These are phyloP conservation scores for Falciphora oryzae DNA, from an alignment of 2,329 filamentous ascomycete species.

Conservation along the genomic window DNA sequence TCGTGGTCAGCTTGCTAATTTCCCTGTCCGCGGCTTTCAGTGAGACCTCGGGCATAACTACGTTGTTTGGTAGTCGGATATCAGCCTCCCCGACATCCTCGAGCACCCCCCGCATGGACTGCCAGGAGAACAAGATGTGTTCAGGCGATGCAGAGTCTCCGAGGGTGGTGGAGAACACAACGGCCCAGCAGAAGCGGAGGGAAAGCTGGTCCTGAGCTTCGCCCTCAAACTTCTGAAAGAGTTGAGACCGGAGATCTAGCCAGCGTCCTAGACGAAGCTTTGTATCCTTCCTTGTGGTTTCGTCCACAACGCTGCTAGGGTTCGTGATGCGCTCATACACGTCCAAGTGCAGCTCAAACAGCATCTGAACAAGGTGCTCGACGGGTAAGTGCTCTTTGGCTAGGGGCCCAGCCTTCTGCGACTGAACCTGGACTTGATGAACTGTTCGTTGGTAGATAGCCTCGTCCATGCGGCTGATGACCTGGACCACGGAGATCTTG, in stretches of 20 bases:
- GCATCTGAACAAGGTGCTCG: constrained; percentile 46
- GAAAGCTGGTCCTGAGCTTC: constrained; percentile 33
- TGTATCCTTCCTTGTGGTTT: constrained; percentile 41
- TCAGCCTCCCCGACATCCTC: constrained; percentile 30
- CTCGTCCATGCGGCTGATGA: constrained; percentile 49
- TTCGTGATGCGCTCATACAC: constrained; percentile 54
- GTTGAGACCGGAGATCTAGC: constrained; percentile 43
- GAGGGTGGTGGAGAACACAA: constrained; percentile 47
- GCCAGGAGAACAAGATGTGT: constrained; percentile 53
- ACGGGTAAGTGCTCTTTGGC: constrained; percentile 21
- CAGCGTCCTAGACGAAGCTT: constrained; percentile 45
- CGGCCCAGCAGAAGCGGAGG: constrained; percentile 53
- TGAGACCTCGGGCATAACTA: constrained; percentile 82
- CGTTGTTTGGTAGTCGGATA: constrained; percentile 73
- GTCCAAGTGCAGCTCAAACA: constrained; percentile 57
- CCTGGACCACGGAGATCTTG: constrained; percentile 51
- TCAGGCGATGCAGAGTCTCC: constrained; percentile 48
- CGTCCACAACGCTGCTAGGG: constrained; percentile 48
- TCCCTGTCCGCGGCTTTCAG: constrained; percentile 79
- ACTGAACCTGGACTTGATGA: constrained; percentile 29
- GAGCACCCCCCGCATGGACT: constrained; percentile 49
- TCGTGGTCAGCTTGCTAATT: constrained; percentile 85
- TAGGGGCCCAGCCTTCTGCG: constrained; percentile 1
- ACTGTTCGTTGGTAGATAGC: constrained; percentile 41
- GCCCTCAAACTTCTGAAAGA: constrained; percentile 32